Evolutionary conservation across 352 stramenopile species (phyloP).

Genomic region (Pythium dissimile): DNA sequence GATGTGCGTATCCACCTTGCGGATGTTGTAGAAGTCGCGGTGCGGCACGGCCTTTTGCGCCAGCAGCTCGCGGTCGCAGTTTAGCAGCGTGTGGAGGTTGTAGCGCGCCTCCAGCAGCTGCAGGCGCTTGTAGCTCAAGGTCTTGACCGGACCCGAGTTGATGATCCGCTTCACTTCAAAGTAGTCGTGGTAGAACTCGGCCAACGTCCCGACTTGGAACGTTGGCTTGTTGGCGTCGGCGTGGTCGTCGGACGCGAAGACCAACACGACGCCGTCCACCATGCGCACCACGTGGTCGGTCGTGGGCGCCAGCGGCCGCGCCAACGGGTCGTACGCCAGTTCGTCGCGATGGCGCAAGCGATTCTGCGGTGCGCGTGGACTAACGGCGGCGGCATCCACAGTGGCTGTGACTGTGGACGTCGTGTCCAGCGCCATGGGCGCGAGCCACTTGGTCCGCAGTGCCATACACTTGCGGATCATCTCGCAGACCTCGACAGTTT

Average conservation of each 20-base stretch:
- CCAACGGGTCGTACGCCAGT: slow-evolving; percentile 67
- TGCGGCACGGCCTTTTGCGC: slow-evolving; percentile 96
- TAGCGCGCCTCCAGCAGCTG: slow-evolving; percentile 91
- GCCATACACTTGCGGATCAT: slow-evolving; percentile 75
- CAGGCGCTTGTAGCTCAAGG: slow-evolving; percentile 81
- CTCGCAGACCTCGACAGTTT: slow-evolving; percentile 76
- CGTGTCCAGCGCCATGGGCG: slow-evolving; percentile 34
- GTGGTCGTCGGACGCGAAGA: slow-evolving; percentile 31
- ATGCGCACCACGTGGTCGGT: slow-evolving; percentile 52
- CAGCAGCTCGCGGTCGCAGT: slow-evolving; percentile 92
- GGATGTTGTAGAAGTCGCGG: slow-evolving; percentile 98
- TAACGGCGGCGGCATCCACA: slow-evolving; percentile 21
- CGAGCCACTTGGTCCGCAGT: slow-evolving; percentile 72
- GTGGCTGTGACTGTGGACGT: slow-evolving; percentile 3
- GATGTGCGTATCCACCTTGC: slow-evolving; percentile 99
- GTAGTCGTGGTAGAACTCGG: slow-evolving; percentile 71
- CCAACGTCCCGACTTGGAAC: slow-evolving; percentile 36
- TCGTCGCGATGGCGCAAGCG: slow-evolving; percentile 67
- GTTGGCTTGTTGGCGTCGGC: slow-evolving; percentile 25
- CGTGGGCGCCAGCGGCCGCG: slow-evolving; percentile 32
- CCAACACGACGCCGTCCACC: slow-evolving; percentile 54
- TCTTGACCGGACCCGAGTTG: slow-evolving; percentile 86
- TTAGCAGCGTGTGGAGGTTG: slow-evolving; percentile 96
- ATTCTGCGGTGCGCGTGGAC: slow-evolving; percentile 31
- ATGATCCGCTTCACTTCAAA: slow-evolving; percentile 86